Evolutionary conservation across 139 green algal species (phyloP), one percentile per base, ranked within the genome.

Genomic region (Asterochloris sp.): DNA sequence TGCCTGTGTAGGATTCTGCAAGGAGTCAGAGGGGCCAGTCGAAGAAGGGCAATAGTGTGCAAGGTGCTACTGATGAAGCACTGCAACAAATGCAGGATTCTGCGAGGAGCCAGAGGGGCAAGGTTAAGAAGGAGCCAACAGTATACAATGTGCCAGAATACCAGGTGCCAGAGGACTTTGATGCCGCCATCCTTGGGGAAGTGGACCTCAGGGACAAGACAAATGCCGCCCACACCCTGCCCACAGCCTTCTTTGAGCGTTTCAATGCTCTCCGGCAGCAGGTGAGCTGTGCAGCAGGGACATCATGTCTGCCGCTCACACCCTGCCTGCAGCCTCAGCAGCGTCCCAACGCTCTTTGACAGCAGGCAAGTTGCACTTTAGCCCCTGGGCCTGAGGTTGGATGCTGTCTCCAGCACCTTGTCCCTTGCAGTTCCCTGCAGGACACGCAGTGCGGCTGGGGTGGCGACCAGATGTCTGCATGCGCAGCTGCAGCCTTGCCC

Each of bases 221-320:
- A 8, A 76, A 75, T 21, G 79, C 79, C 9, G 17, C 27, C 47
- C 73, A 21, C 21, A 78, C 67, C 13, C 14, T 78, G 79, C 79
- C 79, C 10, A 64, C n/a, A 47, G 79, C 79, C 11, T 83, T 83
- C 79, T 67, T 78, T 29, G 67, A 67, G 17, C 62, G 79, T 11
- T 83, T 67, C 67, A 67, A 71, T 16, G 69, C 73, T 19, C 27
- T 83, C 14, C 79, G 79, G 13, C 64, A 73, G 38, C 13, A 78
- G 69, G 79, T 83, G 73, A 75, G 66, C 54, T 47, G 69, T 76
- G 12, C 54, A 11, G 0, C 10, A 62, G 0, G 54, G 14, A 26
- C 12, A 16, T 15, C 13, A 8, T 21, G 47, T 16, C 15, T 76
- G 69, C 69, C 38, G 69, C 23, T 15, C 19, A 15, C 29, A 76